phyloP scores from a whole-genome alignment of 306 rosid species.

The Glycyrrhiza uralensis region DNA sequence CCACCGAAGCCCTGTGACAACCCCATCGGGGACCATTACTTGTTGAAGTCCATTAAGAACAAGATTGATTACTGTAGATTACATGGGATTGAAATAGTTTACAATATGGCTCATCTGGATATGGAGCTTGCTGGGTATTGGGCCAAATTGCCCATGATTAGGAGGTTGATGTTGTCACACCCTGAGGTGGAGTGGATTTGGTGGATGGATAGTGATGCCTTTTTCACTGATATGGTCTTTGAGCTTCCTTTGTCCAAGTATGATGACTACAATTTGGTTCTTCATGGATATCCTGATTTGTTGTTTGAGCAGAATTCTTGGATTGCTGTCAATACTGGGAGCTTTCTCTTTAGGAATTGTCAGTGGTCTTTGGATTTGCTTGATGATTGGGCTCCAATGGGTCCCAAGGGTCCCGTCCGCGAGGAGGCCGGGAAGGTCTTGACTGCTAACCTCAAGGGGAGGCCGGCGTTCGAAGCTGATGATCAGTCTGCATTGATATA shows the following conservation, averaged over 20 bases:
- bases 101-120: slow-evolving; percentile 93
- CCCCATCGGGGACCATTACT: slow-evolving; percentile 89
- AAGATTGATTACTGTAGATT: slow-evolving; percentile 93
- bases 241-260: slow-evolving; percentile 76
- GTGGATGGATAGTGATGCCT: slow-evolving; percentile 99
- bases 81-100: slow-evolving; percentile 94
- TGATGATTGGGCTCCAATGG: slow-evolving; percentile 99
- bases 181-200: slow-evolving; percentile 99
- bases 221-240: slow-evolving; percentile 90
- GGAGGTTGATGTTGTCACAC: slow-evolving; percentile 86
- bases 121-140: slow-evolving; percentile 95
- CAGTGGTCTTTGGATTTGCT: slow-evolving; percentile 98
- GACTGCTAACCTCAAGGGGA: slow-evolving; percentile 86
- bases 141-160: slow-evolving; percentile 91
- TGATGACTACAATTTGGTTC: slow-evolving; percentile 61
- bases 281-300: slow-evolving; percentile 96
- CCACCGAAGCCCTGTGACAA: slow-evolving; percentile 97
- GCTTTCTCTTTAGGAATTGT: slow-evolving; percentile 82
- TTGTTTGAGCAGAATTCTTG: slow-evolving; percentile 90
- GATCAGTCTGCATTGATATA: slow-evolving; percentile 97
- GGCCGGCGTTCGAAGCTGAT: slow-evolving; percentile 96
- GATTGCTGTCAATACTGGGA: slow-evolving; percentile 95
- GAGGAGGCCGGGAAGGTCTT: slow-evolving; percentile 88
- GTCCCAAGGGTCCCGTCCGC: slow-evolving; percentile 76
- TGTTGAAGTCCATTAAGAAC: slow-evolving; percentile 81